Evolutionary conservation across 495 filamentous ascomycete genomes (phyloP).

Genomic region (Hypoxylon crocopeplum): DNA sequence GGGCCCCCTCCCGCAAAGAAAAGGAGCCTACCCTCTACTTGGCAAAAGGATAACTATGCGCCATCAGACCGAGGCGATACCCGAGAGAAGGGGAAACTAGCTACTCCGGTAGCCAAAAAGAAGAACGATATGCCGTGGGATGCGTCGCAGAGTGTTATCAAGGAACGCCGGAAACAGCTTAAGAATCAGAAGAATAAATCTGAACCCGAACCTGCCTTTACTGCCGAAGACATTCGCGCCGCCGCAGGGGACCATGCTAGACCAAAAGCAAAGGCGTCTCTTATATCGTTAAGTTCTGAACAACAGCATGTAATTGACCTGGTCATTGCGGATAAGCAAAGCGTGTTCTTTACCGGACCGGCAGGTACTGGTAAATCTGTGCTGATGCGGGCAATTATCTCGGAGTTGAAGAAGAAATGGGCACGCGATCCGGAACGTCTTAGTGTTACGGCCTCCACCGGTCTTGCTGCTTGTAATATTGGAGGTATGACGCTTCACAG

Average conservation of each 20-base stretch:
- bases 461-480: conserved; percentile 95
- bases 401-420: conserved; percentile 76
- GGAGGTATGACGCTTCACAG: conserved; percentile 95
- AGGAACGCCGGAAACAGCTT: conserved; percentile 80
- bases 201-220: conserved; percentile 33
- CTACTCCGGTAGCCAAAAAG: conserved; percentile 47
- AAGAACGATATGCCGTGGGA: conserved; percentile 69
- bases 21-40: conserved; percentile 42
- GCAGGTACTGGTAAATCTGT: conserved; percentile 98
- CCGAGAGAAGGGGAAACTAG: conserved; percentile 38
- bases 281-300: conserved; percentile 81
- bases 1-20: conserved; percentile 37
- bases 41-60: conserved; percentile 15
- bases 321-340: conserved; percentile 76
- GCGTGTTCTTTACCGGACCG: conserved; percentile 97
- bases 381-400: conserved; percentile 88
- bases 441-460: conserved; percentile 94
- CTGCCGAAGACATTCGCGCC: conserved; percentile 42
- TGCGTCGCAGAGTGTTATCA: conserved; percentile 78
- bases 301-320: conserved; percentile 82
- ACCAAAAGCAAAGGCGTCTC: conserved; percentile 54
- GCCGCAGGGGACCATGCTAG: conserved; percentile 47
- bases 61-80: conserved; percentile 33
- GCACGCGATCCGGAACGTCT: conserved; percentile 76
- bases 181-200: conserved; percentile 63